Conservation (phyloP, 176 grass and related monocot genomes). For the Musa troglodytarum region DNA sequence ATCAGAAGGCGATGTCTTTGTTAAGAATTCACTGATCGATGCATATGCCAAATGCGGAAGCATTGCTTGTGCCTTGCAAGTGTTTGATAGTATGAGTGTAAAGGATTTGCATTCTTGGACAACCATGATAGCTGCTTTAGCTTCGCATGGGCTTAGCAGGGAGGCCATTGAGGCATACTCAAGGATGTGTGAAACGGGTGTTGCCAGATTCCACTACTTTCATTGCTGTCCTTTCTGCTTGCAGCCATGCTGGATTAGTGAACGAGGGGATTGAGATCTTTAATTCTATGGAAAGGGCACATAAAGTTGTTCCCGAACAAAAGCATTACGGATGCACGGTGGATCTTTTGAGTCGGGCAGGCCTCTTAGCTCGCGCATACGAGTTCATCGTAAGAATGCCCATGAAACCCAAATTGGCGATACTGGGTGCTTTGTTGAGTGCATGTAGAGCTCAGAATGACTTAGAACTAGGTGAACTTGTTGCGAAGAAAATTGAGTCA, state of each 20-base stretch:
- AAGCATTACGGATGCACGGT: conserved; percentile 73
- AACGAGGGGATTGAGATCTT: conserved; percentile 48
- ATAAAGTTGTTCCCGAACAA: conserved; percentile 31
- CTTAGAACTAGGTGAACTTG: conserved; percentile 45
- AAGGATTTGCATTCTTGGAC: conserved; percentile 71
- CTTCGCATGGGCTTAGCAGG: conserved; percentile 41
- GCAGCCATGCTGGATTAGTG: conserved; percentile 71
- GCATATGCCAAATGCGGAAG: conserved; percentile 59
- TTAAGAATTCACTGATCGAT: conserved; percentile 46
- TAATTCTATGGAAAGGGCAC: conserved; percentile 39
- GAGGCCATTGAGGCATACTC: conserved; percentile 35
- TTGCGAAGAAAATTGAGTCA: conserved; percentile 43
- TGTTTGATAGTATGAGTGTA: conserved; percentile 37
- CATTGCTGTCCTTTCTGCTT: conserved; percentile 51
- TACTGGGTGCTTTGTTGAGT: conserved; percentile 50
- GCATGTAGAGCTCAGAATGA: conserved; percentile 47
- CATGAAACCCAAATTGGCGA: conserved; percentile 44
- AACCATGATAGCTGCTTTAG: conserved; percentile 41
- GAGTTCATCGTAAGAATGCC: conserved; percentile 44
- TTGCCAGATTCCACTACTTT: conserved; percentile 53
- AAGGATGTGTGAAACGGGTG: conserved; percentile 23
- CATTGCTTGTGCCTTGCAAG: conserved; percentile 22
- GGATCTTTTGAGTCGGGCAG: conserved; percentile 63
- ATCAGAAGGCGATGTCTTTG: conserved; percentile 21
- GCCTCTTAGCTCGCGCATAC: conserved; percentile 41